phyloP scores from a whole-genome alignment of 75 land plant species.

The Cupressus sempervirens region DNA sequence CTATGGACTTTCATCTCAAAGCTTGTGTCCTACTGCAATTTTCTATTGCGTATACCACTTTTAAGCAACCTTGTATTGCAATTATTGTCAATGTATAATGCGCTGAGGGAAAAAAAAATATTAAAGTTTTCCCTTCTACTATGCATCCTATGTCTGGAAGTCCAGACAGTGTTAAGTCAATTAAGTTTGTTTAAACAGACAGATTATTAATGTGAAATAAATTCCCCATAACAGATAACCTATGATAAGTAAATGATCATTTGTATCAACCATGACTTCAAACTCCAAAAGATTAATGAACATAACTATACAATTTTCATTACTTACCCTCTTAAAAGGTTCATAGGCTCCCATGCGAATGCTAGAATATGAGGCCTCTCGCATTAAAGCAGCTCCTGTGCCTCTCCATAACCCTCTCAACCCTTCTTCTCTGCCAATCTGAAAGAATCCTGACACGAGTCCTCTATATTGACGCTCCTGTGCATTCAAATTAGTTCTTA shows the following conservation, averaged over 20 bases:
- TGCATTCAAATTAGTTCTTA: neutral
- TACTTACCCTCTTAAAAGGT: constrained; percentile 37
- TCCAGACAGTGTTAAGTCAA: neutral
- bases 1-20: neutral
- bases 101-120: no score
- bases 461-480: constrained; percentile 38
- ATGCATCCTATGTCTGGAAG: neutral
- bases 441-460: constrained; percentile 27
- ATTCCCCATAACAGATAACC: neutral
- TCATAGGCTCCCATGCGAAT: constrained; percentile 51
- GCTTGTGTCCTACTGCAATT: neutral
- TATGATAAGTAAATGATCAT: neutral
- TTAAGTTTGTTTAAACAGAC: neutral
- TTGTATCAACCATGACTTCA: neutral
- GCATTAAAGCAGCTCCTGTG: constrained; percentile 43
- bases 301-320: neutral
- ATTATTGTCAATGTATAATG: neutral
- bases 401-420: constrained; percentile 40
- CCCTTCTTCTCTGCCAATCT: constrained; percentile 34
- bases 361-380: constrained; percentile 50
- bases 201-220: neutral
- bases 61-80: neutral
- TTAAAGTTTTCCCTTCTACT: neutral
- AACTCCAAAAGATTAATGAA: neutral
- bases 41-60: neutral